Percentiles rank a stretch among this genome's conserved stretches.
These are phyloP conservation scores for Lomentospora prolificans DNA, from an alignment of 2,329 filamentous ascomycete genomes.

Conservation along the genomic window DNA sequence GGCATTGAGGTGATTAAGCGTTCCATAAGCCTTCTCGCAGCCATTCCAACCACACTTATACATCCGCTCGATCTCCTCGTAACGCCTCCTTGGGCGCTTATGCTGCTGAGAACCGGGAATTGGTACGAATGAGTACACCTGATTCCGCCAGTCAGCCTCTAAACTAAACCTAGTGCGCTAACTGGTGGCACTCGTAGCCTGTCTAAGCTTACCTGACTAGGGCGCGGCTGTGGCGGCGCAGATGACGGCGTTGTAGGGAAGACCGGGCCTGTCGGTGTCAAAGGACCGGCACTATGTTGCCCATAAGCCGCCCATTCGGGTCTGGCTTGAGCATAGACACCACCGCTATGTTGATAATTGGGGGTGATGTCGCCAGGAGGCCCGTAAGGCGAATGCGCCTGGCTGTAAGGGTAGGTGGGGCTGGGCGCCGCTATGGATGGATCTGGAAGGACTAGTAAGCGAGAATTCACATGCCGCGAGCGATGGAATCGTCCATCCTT, in stretches of 20 bases:
- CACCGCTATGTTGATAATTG: conserved; percentile 54
- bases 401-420: conserved; percentile 75
- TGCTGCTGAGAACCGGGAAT: conserved; percentile 96
- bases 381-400: conserved; percentile 81
- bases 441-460: conserved; percentile 57
- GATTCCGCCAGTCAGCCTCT: background rate
- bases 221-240: conserved; percentile 42
- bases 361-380: conserved; percentile 81
- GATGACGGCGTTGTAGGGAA: conserved; percentile 47
- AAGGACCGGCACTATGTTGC: conserved; percentile 37
- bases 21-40: conserved; percentile 97
- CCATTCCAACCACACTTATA: conserved; percentile 99
- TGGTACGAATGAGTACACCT: conserved; percentile 96
- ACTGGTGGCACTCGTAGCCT: background rate
- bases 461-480: conserved; percentile 29
- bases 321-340: conserved; percentile 59
- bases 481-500: conserved; percentile 71
- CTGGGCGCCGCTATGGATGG: conserved; percentile 89
- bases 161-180: background rate
- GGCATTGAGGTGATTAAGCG: conserved; percentile 91
- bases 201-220: conserved; percentile 46
- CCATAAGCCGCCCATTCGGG: conserved; percentile 67
- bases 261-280: conserved; percentile 42
- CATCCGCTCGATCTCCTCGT: conserved; percentile 99
- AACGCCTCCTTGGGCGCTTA: conserved; percentile 84